phyloP scores from a whole-genome alignment of 2,329 filamentous ascomycete genomes.

The Aspergillus fijiensis region DNA sequence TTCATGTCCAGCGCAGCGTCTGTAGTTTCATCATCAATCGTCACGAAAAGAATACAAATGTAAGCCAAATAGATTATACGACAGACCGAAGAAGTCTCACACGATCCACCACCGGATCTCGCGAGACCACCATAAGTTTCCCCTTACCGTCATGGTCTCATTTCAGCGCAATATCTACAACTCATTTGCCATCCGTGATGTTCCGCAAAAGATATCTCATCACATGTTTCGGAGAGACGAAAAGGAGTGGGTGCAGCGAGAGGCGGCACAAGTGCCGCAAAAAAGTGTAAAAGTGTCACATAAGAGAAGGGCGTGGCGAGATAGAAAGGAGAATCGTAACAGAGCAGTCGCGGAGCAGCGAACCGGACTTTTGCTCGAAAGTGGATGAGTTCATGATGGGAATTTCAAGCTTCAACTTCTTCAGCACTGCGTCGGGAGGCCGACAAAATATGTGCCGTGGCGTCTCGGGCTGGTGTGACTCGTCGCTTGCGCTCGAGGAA shows the following conservation, averaged over 20 bases:
- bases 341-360: not conserved
- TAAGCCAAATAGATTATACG: not conserved
- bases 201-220: not conserved
- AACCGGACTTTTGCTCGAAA: not conserved
- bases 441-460: constrained; percentile 24
- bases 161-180: not conserved
- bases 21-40: not conserved
- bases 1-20: not conserved
- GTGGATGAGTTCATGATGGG: not conserved
- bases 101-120: not conserved
- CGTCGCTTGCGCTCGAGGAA: constrained; percentile 57
- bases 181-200: not conserved
- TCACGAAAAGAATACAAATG: not conserved
- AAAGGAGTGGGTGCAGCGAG: not conserved
- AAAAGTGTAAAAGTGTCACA: not conserved
- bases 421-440: constrained; percentile 36
- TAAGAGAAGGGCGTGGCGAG: not conserved
- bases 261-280: not conserved
- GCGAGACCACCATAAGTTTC: not conserved
- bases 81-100: not conserved
- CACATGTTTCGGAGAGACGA: not conserved
- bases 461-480: constrained; percentile 17
- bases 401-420: constrained; percentile 35
- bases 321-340: not conserved
- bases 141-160: not conserved